Evolutionary conservation across 306 rosid genomes (phyloP), one percentile per base, ranked within the genome.

Genomic region (Cotoneaster glaucophyllus): DNA sequence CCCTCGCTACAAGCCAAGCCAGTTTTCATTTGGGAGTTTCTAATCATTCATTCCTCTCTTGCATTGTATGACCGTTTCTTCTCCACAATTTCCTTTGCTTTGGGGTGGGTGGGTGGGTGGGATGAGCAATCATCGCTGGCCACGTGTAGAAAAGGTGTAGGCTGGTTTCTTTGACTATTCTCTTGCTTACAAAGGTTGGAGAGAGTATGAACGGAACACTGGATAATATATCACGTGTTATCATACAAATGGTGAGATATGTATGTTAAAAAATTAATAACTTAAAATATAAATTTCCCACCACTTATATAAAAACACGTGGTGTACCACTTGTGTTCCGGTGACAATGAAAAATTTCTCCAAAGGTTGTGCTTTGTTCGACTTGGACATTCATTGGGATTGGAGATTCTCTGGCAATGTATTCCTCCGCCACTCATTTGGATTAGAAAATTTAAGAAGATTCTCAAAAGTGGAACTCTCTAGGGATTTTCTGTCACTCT

Each of bases 131-230:
- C 57, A 74, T 70, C 54, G 13, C 11, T 1, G 41, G 45, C 73
- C 82, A 76, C 74, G 17, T 73, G 86, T 73, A 67, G 39, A 50
- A 34, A 61, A 71, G 69, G 11, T 48, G 56, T 25, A 43, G 28
- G 24, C 45, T 67, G 75, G 63, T 62, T 80, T 48, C 82, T 84
- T 82, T 84, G 82, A 85, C 87, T 67, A 58, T 81, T 61, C 77
- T 68, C 54, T 15, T 70, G 54, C 63, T 34, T 81, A 19, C 61
- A 77, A 74, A 79, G 81, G 76, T 73, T 78, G 34, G 39, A 34
- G 0, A 34, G 2, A 6, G 2, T 7, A 9, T 34, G 9, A 34
- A 0, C 37, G 2, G 9, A 45, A 13, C 0, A 4, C 0, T 14
- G 19, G 0, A 14, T 12, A 4, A 45, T 45, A 45, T 6, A 34